Evolutionary conservation across 805 yeast genomes (phyloP).

Genomic region (Henningerozyma blattae): DNA sequence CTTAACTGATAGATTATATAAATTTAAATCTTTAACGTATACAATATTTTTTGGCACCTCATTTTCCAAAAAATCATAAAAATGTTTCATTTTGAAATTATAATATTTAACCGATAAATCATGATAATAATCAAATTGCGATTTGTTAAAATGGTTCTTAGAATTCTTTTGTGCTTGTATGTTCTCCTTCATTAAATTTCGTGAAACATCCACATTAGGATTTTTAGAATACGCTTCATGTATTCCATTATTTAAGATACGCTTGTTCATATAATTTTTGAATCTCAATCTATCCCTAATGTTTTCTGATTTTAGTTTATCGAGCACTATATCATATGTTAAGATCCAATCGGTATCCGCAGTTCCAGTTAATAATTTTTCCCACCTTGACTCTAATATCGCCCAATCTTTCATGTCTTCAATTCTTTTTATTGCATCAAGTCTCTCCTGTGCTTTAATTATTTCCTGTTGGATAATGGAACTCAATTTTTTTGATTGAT

Average conservation of each 20-base stretch:
- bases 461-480: conserved; percentile 13
- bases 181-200: no score
- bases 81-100: not conserved
- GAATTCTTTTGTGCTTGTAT: no score
- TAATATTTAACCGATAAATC: not conserved
- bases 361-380: conserved; percentile 8
- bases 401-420: conserved; percentile 15
- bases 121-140: not conserved
- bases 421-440: conserved; percentile 10
- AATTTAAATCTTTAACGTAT: conserved; percentile 7
- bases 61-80: not conserved
- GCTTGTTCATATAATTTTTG: not conserved
- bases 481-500: conserved; percentile 17
- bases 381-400: conserved; percentile 23
- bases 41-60: conserved; percentile 1
- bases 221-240: not conserved
- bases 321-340: no score
- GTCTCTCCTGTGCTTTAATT: conserved; percentile 9
- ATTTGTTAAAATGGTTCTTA: no score
- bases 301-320: not conserved
- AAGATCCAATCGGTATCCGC: not conserved
- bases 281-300: not conserved
- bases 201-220: no score
- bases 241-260: not conserved
- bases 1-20: conserved; percentile 4